These are phyloP conservation scores for Trichomonascus vanleenenianus DNA, from an alignment of 805 yeast species.

Conservation along the genomic window DNA sequence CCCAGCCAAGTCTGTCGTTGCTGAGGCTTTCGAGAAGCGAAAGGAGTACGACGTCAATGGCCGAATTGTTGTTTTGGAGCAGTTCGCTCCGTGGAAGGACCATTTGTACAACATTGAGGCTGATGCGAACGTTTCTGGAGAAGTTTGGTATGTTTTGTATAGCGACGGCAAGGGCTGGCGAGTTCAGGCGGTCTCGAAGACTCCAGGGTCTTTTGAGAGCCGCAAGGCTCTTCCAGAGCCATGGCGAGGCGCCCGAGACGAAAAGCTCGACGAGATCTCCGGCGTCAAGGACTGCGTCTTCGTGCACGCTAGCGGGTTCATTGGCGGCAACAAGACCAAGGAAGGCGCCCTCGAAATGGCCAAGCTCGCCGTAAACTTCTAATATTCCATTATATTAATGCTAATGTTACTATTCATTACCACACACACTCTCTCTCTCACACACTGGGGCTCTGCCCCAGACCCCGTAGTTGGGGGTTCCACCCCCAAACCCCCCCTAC, in stretches of 20 bases:
- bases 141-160: conserved; percentile 70
- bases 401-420: no score
- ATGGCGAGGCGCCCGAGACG: conserved; percentile 96
- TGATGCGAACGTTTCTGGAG: conserved; percentile 35
- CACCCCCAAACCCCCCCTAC: no score
- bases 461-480: no score
- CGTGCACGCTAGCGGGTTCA: conserved; percentile 92
- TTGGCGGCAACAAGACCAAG: conserved; percentile 81
- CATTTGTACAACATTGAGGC: conserved; percentile 72
- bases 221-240: conserved; percentile 82
- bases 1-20: conserved; percentile 78
- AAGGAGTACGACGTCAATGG: conserved; percentile 59
- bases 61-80: conserved; percentile 61
- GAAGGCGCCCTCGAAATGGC: conserved; percentile 80
- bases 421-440: no score
- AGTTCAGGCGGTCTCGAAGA: conserved; percentile 85
- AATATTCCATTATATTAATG: background rate
- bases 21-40: conserved; percentile 58
- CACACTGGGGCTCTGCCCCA: no score
- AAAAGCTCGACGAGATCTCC: conserved; percentile 57
- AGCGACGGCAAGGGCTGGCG: conserved; percentile 74
- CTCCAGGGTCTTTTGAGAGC: conserved; percentile 69
- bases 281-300: conserved; percentile 88
- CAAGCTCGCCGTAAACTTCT: conserved; percentile 29
- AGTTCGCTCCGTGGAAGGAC: conserved; percentile 92